Base-by-base conservation (phyloP, 306 rosid species). In the Castanopsis chinensis region DNA sequence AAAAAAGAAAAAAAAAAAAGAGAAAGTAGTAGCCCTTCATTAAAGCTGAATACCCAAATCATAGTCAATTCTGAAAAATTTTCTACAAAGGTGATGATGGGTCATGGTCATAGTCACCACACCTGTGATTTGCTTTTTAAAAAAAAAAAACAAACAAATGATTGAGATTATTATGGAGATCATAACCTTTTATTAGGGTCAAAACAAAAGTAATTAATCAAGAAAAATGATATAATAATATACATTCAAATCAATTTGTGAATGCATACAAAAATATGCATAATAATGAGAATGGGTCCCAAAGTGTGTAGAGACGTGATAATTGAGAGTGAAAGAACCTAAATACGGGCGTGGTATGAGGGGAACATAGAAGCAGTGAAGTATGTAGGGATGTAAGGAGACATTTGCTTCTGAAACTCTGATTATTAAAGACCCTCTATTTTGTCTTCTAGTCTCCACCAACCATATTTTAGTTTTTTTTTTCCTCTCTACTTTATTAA, bases 341-440 rank as follows among this genome's bases (percentile, higher is more conserved):
- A 72, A 71, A 76, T 32, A 56, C 41, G 78, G 86, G 91, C 92
- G 90, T 89, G 94, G 89, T 69, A 77, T 74, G 85, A 86, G 76
- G 88, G 86, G 85, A 78, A 83, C 84, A 85, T 79, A 49, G 73
- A 74, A 64, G 78, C 90, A 83, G 93, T 56, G 70, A 3, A 20
- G 63, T 0, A 4, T 92, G 97, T 88, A 57, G 88, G 92, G 86
- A 45, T 82, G 77, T 18, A 64, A 84, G 94, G 97, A 86, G 90
- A 92, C 98, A 94, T 4, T 78, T 10, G 74, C 76, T 63, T 84
- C 91, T 82, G 78, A 71, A 65, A 85, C 76, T 79, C 85, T 93
- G 71, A 84, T 85, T 2, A 76, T 32, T 28, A 12, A 12, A 79
- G 70, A 74, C 73, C 71, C 87, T 69, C 83, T 86, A 65, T 93